Evolutionary conservation across 345 rosid genomes (phyloP).

Genomic region (Draba incana): DNA sequence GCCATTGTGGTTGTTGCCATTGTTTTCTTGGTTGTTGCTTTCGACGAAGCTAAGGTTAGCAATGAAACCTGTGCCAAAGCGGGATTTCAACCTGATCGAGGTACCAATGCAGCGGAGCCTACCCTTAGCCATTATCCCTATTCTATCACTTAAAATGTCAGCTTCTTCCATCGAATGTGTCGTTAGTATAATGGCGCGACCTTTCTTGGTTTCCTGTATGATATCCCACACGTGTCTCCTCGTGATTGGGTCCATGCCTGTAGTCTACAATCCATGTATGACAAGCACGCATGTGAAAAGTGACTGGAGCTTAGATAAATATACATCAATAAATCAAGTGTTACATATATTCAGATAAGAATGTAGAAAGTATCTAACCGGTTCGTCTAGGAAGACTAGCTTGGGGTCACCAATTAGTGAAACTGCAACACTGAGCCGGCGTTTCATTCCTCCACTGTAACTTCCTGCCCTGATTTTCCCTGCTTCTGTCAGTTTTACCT

Average conservation of each 20-base stretch:
- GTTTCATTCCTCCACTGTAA: constrained; percentile 97
- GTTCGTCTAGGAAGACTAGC: constrained; percentile 85
- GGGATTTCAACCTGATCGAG: constrained; percentile 86
- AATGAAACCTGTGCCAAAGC: constrained; percentile 87
- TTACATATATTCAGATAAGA: neutral
- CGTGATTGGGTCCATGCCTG: constrained; percentile 94
- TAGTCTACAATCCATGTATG: constrained; percentile 55
- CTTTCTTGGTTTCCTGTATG: constrained; percentile 80
- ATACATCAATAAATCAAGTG: neutral
- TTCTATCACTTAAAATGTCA: constrained; percentile 85
- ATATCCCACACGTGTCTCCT: constrained; percentile 97
- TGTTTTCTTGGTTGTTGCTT: constrained; percentile 46
- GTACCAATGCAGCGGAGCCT: constrained; percentile 88
- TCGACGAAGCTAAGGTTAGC: constrained; percentile 72
- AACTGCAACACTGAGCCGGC: constrained; percentile 91
- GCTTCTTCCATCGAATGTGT: constrained; percentile 99
- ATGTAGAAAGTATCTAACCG: constrained; percentile 47
- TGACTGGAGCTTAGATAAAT: constrained; percentile 3
- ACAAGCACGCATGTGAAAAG: constrained; percentile 1
- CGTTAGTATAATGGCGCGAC: constrained; percentile 78
- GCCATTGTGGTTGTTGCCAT: constrained; percentile 30
- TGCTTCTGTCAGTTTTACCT: constrained; percentile 72
- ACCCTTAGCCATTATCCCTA: constrained; percentile 96
- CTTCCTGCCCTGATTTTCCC: constrained; percentile 79
- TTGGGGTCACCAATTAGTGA: constrained; percentile 89